phyloP scores from a whole-genome alignment of 495 filamentous ascomycete species.

The Penicillium nucicola region DNA sequence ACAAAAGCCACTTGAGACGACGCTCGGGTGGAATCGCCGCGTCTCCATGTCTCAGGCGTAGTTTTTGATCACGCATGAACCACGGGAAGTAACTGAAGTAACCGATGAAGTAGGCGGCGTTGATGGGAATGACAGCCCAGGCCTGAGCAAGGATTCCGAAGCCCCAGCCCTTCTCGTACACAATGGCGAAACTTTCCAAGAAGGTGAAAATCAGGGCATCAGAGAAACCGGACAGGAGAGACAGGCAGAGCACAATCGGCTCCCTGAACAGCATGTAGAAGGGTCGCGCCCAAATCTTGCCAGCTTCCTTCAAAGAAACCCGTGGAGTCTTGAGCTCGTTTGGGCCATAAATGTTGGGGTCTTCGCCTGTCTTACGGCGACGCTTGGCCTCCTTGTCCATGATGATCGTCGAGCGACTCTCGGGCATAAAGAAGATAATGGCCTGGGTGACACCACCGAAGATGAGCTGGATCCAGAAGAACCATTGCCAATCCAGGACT shows the following conservation, averaged over 20 bases:
- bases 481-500: slow-evolving; percentile 65
- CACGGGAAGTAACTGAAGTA: slow-evolving; percentile 62
- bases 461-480: slow-evolving; percentile 77
- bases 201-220: slow-evolving; percentile 80
- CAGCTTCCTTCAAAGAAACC: slow-evolving; percentile 52
- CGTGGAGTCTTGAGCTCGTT: slow-evolving; percentile 54
- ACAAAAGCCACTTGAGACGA: slow-evolving; percentile 46
- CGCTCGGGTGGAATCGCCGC: slow-evolving; percentile 25
- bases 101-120: slow-evolving; percentile 61
- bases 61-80: slow-evolving; percentile 47
- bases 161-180: slow-evolving; percentile 60
- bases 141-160: slow-evolving; percentile 53
- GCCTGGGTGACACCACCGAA: slow-evolving; percentile 63
- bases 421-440: slow-evolving; percentile 63
- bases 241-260: slow-evolving; percentile 68
- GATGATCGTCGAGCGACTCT: slow-evolving; percentile 64
- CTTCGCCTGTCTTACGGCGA: slow-evolving; percentile 53
- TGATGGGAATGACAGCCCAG: slow-evolving; percentile 58
- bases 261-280: slow-evolving; percentile 74
- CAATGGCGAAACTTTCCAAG: slow-evolving; percentile 60
- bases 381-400: slow-evolving; percentile 63
- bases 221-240: slow-evolving; percentile 68
- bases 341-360: slow-evolving; percentile 58
- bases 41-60: slow-evolving; percentile 35
- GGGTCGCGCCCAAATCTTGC: slow-evolving; percentile 62